phyloP scores from a whole-genome alignment of 139 green algal genomes.

The Tetraselmis chui region DNA sequence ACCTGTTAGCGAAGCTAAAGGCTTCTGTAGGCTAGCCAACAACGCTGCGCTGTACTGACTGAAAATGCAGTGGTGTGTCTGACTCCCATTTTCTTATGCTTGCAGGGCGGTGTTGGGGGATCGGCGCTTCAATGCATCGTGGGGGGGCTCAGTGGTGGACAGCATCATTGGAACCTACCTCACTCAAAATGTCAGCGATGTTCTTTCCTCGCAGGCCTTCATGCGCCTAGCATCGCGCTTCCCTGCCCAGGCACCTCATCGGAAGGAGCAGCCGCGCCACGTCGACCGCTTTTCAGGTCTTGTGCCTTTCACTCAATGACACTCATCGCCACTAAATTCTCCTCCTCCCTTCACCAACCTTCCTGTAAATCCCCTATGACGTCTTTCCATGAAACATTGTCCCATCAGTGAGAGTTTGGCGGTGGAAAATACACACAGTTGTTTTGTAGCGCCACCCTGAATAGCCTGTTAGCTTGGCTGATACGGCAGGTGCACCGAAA shows the following conservation, averaged over 20 bases:
- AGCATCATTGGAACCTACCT: conserved; percentile 73
- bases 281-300: background rate
- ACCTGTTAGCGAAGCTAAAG: background rate
- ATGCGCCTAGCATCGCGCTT: conserved; percentile 64
- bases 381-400: no score
- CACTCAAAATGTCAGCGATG: conserved; percentile 77
- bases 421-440: no score
- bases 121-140: conserved; percentile 27
- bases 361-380: no score
- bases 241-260: conserved; percentile 16
- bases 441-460: no score
- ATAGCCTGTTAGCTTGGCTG: no score
- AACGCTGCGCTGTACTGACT: background rate
- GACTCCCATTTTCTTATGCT: no score
- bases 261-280: no score
- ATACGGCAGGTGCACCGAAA: background rate
- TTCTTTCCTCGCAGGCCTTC: conserved; percentile 68
- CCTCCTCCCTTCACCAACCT: no score
- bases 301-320: background rate
- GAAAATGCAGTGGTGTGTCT: background rate
- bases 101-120: conserved; percentile 40
- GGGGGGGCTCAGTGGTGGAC: conserved; percentile 72
- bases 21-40: background rate
- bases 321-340: no score
- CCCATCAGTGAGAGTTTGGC: no score